A percentile compares a stretch with the other conserved stretches of the same genome.
phyloP scores from a whole-genome alignment of 148 eudicot species.

The Polygonum aviculare region DNA sequence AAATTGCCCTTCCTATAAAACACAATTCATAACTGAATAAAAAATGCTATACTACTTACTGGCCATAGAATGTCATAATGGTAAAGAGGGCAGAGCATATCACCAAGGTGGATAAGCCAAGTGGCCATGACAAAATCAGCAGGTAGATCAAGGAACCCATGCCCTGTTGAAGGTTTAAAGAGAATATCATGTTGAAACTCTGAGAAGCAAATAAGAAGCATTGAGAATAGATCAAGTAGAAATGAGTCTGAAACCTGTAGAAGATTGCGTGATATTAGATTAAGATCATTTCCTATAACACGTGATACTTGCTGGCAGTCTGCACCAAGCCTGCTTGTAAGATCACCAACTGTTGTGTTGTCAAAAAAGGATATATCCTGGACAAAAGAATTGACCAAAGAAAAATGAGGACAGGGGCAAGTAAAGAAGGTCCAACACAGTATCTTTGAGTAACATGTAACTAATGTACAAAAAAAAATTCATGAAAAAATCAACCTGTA shows the following conservation, averaged over 20 bases:
- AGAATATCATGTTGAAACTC: slow-evolving; percentile 13
- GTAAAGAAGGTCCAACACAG: not conserved
- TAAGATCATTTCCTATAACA: slow-evolving; percentile 94
- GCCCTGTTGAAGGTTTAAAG: slow-evolving; percentile 40
- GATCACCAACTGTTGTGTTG: slow-evolving; percentile 82
- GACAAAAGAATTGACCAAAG: slow-evolving; percentile 9
- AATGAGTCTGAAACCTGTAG: slow-evolving; percentile 54
- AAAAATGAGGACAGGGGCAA: not conserved
- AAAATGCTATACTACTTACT: slow-evolving; percentile 61
- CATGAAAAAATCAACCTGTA: slow-evolving; percentile 47
- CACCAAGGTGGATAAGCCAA: slow-evolving; percentile 77
- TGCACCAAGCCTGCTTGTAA: slow-evolving; percentile 98
- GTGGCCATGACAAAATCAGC: slow-evolving; percentile 82
- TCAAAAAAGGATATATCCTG: slow-evolving; percentile 94
- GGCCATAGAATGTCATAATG: slow-evolving; percentile 78
- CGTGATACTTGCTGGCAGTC: slow-evolving; percentile 99
- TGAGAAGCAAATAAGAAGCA: slow-evolving; percentile 2
- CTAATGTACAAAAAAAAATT: not conserved
- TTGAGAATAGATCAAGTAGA: not conserved
- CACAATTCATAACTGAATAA: not conserved
- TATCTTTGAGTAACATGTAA: not conserved
- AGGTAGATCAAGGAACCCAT: slow-evolving; percentile 83
- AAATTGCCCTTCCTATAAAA: not conserved
- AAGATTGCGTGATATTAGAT: slow-evolving; percentile 78
- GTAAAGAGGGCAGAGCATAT: slow-evolving; percentile 58